Evolutionary conservation across 495 filamentous ascomycete species (phyloP), one percentile per base, ranked within the genome.

Genomic region (Penicillium paxilli): DNA sequence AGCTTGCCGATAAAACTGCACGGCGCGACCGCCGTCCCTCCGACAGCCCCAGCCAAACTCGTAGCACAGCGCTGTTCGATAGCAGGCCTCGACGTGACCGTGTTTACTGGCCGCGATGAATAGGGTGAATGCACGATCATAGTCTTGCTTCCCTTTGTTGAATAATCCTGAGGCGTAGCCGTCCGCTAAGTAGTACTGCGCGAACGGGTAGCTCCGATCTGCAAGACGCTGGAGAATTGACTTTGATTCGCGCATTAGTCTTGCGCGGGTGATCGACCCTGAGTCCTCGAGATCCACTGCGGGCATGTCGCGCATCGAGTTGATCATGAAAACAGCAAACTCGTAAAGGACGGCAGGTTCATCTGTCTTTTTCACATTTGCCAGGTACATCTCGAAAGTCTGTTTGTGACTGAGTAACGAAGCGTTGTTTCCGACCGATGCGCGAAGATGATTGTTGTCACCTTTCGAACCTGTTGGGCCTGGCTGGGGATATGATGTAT

Each of bases 21-120:
- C 89, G 19, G 95, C 95, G 72, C 96, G 96, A 30, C 86, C 81
- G 35, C 86, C 86, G 63, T 97, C 93, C 53, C 89, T 90, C 28
- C 90, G 83, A 52, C 87, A 92, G 19, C 94, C 94, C 94, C 95
- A 98, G 55, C 92, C 95, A 72, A 96, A 98, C 65, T 99, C 94
- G 72, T 96, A 97, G 76, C 93, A 98, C 30, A 99, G 75, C 4
- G 88, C 94, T 42, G 93, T 87, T 47, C 94, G 88, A 72, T 96
- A 99, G 37, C 86, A 93, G 23, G 95, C 92, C 73, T 99, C 94
- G 24, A 95, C 89, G 66, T 99, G 94, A 25, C 94, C 95, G 69
- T 97, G 95, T 74, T 98, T 99, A 67, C 89, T 91, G 11, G 95
- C 95, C 1, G 93, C 83, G 26, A 96, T 77, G 66, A 99, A 99